phyloP scores from a whole-genome alignment of 2,329 filamentous ascomycete genomes.

The Cordyceps tenuipes region DNA sequence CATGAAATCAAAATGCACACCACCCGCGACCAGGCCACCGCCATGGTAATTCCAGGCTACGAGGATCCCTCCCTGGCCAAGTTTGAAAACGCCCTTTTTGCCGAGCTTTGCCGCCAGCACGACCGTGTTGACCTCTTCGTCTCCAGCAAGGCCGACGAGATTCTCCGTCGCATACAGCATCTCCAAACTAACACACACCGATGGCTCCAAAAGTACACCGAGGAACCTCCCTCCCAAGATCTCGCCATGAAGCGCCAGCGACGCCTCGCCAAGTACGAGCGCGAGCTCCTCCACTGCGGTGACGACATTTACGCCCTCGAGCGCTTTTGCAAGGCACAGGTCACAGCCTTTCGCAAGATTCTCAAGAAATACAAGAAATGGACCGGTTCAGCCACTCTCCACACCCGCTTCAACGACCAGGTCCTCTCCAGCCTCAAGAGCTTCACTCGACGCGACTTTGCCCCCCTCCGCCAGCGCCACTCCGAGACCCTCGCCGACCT shows the following conservation, averaged over 20 bases:
- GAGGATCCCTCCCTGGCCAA: conserved; percentile 47
- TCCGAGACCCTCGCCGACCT: conserved; percentile 41
- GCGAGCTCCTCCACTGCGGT: conserved; percentile 48
- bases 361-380: conserved; percentile 85
- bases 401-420: conserved; percentile 56
- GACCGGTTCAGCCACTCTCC: conserved; percentile 63
- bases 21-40: conserved; percentile 57
- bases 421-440: conserved; percentile 59
- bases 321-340: conserved; percentile 66
- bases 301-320: conserved; percentile 63
- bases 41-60: conserved; percentile 67
- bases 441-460: conserved; percentile 61
- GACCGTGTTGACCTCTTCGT: conserved; percentile 72
- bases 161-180: conserved; percentile 56
- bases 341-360: conserved; percentile 71
- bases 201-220: conserved; percentile 36
- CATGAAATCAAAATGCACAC: conserved; percentile 76
- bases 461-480: conserved; percentile 40
- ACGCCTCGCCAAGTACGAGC: conserved; percentile 45
- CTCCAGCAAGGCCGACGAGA: conserved; percentile 70
- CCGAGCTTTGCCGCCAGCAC: conserved; percentile 65
- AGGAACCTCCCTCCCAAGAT: conserved; percentile 19
- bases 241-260: conserved; percentile 39
- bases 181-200: conserved; percentile 40
- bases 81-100: conserved; percentile 66